phyloP scores from a whole-genome alignment of 1,284 basidiomycete genomes.

The Crucibulum cyathiforme region DNA sequence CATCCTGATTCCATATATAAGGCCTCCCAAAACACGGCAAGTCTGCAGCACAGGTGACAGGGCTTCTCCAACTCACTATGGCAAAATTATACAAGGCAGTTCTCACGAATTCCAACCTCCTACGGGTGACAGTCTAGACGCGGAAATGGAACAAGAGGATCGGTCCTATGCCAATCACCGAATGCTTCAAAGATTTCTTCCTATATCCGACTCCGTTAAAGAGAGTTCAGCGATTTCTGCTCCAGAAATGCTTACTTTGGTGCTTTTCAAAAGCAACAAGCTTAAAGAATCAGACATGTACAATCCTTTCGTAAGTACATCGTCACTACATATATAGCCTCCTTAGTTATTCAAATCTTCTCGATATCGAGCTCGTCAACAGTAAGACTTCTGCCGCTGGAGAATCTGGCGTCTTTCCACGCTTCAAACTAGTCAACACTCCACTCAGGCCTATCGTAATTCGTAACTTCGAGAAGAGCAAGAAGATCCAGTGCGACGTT shows the following conservation, averaged over 20 bases:
- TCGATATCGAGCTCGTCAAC: too few relatives aligned
- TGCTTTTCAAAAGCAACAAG: not conserved
- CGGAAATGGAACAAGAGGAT: not conserved
- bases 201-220: not conserved
- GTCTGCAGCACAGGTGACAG: too few relatives aligned
- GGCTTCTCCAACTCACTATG: too few relatives aligned
- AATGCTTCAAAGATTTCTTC: not conserved
- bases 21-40: too few relatives aligned
- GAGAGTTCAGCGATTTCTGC: not conserved
- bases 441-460: not conserved
- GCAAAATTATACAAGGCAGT: not conserved
- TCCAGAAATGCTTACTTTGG: not conserved
- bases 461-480: not conserved
- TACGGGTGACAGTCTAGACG: not conserved
- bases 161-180: not conserved
- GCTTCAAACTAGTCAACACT: not conserved
- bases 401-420: not conserved
- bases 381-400: too few relatives aligned
- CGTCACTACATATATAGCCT: not conserved
- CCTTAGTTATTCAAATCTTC: too few relatives aligned
- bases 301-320: not conserved
- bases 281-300: not conserved
- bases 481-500: not conserved
- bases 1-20: too few relatives aligned
- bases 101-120: not conserved